Base-by-base conservation (phyloP, 228 moss, liverwort and hornwort species). In the Sphagnum fallax region DNA sequence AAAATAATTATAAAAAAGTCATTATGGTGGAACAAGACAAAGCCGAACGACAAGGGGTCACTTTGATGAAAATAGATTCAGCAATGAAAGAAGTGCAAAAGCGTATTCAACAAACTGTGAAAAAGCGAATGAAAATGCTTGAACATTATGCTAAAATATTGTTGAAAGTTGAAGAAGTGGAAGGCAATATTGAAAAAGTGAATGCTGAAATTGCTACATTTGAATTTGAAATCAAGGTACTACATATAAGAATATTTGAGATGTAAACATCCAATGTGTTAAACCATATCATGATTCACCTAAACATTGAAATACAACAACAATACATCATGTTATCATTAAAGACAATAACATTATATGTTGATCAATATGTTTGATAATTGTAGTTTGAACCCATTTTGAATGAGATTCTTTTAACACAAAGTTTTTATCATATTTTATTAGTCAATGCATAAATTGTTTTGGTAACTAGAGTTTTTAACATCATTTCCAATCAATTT, bases 21-120 rank as follows among this genome's bases (percentile, higher is more conserved):
- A 90, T 63, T 16, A 0, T 61, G 6, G 69, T 15, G 11, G 78
- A 85, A 75, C 52, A 68, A 14, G 81, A 87, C 18, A 52, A 72
- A 58, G 82, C 75, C 6, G 91, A 93, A 49, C 82, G 81, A 47
- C 74, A 87, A 5, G 77, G 81, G 62, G 88, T 88, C 65, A 71
- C 73, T 4, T 71, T 89, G 10, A 78, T 85, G 57, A 93, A 89
- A 71, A 78, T 92, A 52, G 89, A 89, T 51, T 88, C 85, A 67
- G 73, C 74, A 15, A 88, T 92, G 85, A 92, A 90, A 65, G 68
- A 78, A 53, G 76, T 80, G 11, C 80, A 74, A 61, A 98, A 92
- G 52, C 77, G 79, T 16, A 78, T 74, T 6, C 64, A 79, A 4
- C 80, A 80, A 57, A 73, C 88, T 0, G 86, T 76, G 1, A 78